Evolutionary conservation across 495 filamentous ascomycete species (phyloP).

Genomic region (Platismatia glauca): DNA sequence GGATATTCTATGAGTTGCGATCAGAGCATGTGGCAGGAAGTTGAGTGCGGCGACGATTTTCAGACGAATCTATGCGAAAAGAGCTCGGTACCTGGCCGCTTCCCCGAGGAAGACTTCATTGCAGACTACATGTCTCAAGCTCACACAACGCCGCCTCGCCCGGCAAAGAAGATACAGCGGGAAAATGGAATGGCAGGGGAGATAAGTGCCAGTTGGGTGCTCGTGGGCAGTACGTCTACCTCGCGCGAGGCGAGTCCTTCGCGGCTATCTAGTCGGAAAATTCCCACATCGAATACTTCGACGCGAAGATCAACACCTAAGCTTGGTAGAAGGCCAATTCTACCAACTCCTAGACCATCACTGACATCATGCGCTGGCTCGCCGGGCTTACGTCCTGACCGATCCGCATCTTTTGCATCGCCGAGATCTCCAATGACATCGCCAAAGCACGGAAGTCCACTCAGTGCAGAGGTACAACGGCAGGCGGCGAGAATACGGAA

Average conservation of each 20-base stretch:
- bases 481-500: constrained; percentile 56
- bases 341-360: constrained; percentile 29
- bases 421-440: constrained; percentile 34
- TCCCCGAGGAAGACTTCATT: constrained; percentile 34
- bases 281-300: constrained; percentile 20
- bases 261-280: constrained; percentile 22
- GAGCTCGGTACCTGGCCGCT: constrained; percentile 36
- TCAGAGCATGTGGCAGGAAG: constrained; percentile 29
- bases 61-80: background rate
- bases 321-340: constrained; percentile 27
- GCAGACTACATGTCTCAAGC: constrained; percentile 29
- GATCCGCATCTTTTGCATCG: constrained; percentile 46
- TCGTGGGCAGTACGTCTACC: too few relatives aligned
- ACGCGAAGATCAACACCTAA: constrained; percentile 22
- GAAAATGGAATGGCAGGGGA: constrained; percentile 47
- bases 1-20: constrained; percentile 41
- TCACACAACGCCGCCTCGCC: constrained; percentile 25
- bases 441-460: constrained; percentile 34
- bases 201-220: constrained; percentile 61
- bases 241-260: constrained; percentile 24
- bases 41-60: constrained; percentile 21
- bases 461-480: constrained; percentile 53
- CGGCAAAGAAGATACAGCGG: constrained; percentile 26
- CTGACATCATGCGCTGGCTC: constrained; percentile 42
- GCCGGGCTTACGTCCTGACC: constrained; percentile 30